Evolutionary conservation across 2,329 filamentous ascomycete species (phyloP).

Genomic region (Verticillium isaacii): DNA sequence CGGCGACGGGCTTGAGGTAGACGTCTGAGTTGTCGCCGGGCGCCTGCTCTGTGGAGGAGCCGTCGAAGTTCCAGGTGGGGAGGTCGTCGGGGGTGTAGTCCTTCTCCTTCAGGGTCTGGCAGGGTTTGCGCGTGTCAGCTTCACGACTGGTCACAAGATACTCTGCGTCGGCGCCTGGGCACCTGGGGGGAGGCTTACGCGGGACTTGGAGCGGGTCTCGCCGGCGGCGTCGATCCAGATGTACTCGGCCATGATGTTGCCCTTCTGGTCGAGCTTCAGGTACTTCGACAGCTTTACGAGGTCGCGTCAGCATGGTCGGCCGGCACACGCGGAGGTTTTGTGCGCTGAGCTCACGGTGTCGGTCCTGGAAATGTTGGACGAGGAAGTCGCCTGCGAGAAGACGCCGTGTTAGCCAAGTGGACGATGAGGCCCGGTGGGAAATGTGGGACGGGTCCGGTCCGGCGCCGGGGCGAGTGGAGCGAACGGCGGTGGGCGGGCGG

Average conservation of each 20-base stretch:
- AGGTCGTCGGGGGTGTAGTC: slow-evolving; percentile 47
- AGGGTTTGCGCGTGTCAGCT: slow-evolving; percentile 1
- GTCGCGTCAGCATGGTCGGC: slow-evolving; percentile 6
- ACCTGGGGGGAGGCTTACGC: slow-evolving; percentile 57
- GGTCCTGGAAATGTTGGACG: slow-evolving; percentile 22
- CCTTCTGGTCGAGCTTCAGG: slow-evolving; percentile 84
- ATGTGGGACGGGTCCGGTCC: background rate
- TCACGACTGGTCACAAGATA: too few relatives aligned
- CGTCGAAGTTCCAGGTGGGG: slow-evolving; percentile 55
- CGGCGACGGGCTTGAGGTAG: slow-evolving; percentile 86
- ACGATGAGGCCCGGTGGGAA: background rate
- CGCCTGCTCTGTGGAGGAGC: slow-evolving; percentile 88
- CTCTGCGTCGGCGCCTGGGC: background rate
- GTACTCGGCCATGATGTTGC: slow-evolving; percentile 88
- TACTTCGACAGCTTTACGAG: slow-evolving; percentile 77
- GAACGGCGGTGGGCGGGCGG: background rate
- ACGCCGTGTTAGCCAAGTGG: slow-evolving; percentile 10
- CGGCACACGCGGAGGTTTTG: background rate
- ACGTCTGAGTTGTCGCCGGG: slow-evolving; percentile 95
- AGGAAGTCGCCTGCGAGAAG: slow-evolving; percentile 18
- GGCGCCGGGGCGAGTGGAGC: background rate
- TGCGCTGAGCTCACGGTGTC: slow-evolving; percentile 25
- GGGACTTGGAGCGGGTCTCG: slow-evolving; percentile 88
- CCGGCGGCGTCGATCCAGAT: slow-evolving; percentile 89
- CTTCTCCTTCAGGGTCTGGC: slow-evolving; percentile 45